These are phyloP conservation scores for Starmerella etchellsii DNA, from an alignment of 805 yeast genomes.

Conservation along the genomic window DNA sequence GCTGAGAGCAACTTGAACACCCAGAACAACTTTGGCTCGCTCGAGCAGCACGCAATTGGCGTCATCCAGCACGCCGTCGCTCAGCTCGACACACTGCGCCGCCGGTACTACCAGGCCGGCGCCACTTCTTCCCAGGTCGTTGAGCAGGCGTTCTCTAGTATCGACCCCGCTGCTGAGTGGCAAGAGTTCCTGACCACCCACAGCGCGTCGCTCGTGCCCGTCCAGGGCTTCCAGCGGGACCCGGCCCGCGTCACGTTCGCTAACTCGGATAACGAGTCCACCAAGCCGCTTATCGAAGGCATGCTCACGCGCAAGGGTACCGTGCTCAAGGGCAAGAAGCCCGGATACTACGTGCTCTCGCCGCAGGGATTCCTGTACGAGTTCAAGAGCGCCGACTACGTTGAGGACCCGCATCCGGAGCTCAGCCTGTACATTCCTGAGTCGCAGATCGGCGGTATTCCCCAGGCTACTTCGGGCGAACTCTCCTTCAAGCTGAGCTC, in stretches of 20 bases:
- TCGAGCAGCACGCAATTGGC: constrained; percentile 34
- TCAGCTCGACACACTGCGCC: constrained; percentile 24
- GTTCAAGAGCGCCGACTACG: constrained; percentile 31
- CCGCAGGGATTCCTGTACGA: constrained; percentile 35
- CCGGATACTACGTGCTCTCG: constrained; percentile 38
- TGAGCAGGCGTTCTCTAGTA: constrained; percentile 25
- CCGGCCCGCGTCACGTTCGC: constrained; percentile 30
- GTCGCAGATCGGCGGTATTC: constrained; percentile 30
- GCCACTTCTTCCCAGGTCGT: constrained; percentile 24
- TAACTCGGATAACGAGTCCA: constrained; percentile 31
- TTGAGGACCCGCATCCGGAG: constrained; percentile 35
- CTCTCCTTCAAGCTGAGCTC: constrained; percentile 34
- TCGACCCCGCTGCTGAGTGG: constrained; percentile 38
- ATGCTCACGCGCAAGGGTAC: constrained; percentile 34
- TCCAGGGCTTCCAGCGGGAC: constrained; percentile 29
- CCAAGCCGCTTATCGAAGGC: constrained; percentile 39
- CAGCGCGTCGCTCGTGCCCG: constrained; percentile 26
- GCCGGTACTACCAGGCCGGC: constrained; percentile 24
- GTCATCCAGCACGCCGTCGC: constrained; percentile 32
- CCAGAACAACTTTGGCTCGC: constrained; percentile 32
- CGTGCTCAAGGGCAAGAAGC: constrained; percentile 31
- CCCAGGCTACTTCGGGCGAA: constrained; percentile 25
- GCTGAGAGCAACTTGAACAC: constrained; percentile 32
- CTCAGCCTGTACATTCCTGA: constrained; percentile 38
- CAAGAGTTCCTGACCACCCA: constrained; percentile 28